Base-by-base conservation (phyloP, 345 rosid genomes). In the Lepidium africanum region DNA sequence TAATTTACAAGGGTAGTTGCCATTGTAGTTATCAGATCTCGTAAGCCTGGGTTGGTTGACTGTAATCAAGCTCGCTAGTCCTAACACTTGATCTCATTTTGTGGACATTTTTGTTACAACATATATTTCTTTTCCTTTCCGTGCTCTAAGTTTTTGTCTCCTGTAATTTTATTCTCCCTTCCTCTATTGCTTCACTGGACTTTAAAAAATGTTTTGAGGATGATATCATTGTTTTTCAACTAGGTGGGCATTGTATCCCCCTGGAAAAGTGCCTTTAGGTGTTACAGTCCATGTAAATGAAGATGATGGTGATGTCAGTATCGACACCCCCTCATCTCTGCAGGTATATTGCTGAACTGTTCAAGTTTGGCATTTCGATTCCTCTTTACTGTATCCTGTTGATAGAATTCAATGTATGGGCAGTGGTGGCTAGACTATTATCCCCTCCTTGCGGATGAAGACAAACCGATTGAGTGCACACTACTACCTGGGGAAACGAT, bases 231-330 rank as follows among this genome's bases (percentile, higher is more conserved):
- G 13, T 76, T 33, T 50, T 76, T 73, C 66, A 55, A 50, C 67
- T 78, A 93, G 98, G 85, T 90, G 98, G 98, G 98, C 98, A 36
- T 70, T 93, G 73, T 93, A 93, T 82, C 98, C 98, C 82, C 98
- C 98, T 35, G 98, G 98, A 76, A 85, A 77, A 84, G 98, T 93
- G 30, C 98, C 97, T 70, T 61, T 88, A 49, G 98, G 98, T 74
- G 97, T 93, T 66, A 93, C 96, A 35, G 97, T 93, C 55, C 97
- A 88, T 82, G 96, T 90, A 43, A 90, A 86, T 79, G 98, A 93
- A 47, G 96, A 86, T 47, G 96, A 93, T 53, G 98, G 98, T 53
- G 98, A 93, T 81, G 90, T 93, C 72, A 82, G 86, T 79, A 80
- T 92, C 50, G 96, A 88, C 41, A 84, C 87, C 48, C 98, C 96